Base-by-base conservation (phyloP, 2,329 filamentous ascomycete species). In the Microthyrium microscopicum region DNA sequence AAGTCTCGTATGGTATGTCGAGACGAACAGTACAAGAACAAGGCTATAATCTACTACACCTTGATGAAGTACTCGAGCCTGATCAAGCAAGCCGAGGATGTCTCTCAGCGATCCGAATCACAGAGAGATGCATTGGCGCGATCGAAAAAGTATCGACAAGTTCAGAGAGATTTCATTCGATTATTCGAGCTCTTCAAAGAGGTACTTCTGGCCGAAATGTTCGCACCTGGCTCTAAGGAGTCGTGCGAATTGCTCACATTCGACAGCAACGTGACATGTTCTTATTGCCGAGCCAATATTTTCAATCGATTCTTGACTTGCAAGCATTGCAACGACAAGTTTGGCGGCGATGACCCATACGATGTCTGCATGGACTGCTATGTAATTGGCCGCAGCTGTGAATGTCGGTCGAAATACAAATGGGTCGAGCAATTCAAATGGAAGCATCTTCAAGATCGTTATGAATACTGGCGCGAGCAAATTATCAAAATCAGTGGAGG, bases 331-430 rank as follows among this genome's bases (percentile, higher is more conserved):
- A 69, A 82, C 29, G 66, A 76, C 22, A 61, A 68, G 8, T 68
- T 68, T 38, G 79, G 73, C 18, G 77, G 83, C 35, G 81, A 76
- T 20, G 73, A 95, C 48, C 81, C 81, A 0, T 98, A 95, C 50
- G 89, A 98, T 51, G 68, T 98, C 16, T 98, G 89, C 49, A 85
- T 98, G 80, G 89, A 98, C 44, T 98, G 89, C 50, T 98, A 92
- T 49, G 79, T 75, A n/a, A 92, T 95, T 79, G 89, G 89, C 16
- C 73, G 89, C 33, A 93, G 85, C 29, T 98, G 89, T 50, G 72
- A 70, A 3, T 98, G 89, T 48, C 68, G 92, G 32, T 92, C 85
- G 3, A 74, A 73, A 8, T 67, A 93, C 8, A 73, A 70, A 39
- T 98, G 87, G 85, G 83, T 82, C 32, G 85, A 98, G 50, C 89